Conservation (phyloP, 441 rosid species). For the Pelargonium cotyledonis region DNA sequence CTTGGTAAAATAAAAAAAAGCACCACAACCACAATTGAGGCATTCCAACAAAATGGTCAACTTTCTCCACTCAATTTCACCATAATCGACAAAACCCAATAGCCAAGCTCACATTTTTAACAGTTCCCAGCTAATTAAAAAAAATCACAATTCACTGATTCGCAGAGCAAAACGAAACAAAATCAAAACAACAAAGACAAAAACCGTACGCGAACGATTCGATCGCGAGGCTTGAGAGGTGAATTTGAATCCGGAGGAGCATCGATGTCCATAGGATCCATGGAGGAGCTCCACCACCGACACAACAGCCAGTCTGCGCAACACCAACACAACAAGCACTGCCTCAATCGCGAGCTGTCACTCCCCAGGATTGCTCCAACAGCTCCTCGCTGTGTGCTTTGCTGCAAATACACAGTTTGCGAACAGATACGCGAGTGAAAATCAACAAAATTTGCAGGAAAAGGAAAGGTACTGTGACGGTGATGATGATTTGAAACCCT, state of each 20-base stretch:
- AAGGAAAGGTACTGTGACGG: not conserved
- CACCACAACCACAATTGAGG: not conserved
- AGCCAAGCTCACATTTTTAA: slow-evolving; percentile 1
- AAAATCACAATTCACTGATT: not conserved
- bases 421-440: not conserved
- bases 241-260: slow-evolving; percentile 30
- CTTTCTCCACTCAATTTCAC: not conserved
- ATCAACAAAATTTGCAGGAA: not conserved
- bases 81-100: not conserved
- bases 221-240: slow-evolving; percentile 40
- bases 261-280: slow-evolving; percentile 55
- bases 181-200: not conserved
- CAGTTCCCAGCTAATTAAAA: not conserved
- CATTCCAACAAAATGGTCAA: slow-evolving; percentile 4
- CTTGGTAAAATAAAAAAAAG: no score
- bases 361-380: slow-evolving; percentile 44
- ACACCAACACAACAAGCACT: slow-evolving; percentile 31
- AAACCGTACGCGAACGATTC: slow-evolving; percentile 33
- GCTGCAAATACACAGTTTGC: not conserved
- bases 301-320: slow-evolving; percentile 44
- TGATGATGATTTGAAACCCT: slow-evolving; percentile 1
- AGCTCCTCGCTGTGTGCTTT: not conserved
- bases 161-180: slow-evolving; percentile 1
- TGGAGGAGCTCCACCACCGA: slow-evolving; percentile 25
- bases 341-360: slow-evolving; percentile 41